Base-by-base conservation (phyloP, 2,329 filamentous ascomycete genomes). In the Phialemoniopsis sp. region DNA sequence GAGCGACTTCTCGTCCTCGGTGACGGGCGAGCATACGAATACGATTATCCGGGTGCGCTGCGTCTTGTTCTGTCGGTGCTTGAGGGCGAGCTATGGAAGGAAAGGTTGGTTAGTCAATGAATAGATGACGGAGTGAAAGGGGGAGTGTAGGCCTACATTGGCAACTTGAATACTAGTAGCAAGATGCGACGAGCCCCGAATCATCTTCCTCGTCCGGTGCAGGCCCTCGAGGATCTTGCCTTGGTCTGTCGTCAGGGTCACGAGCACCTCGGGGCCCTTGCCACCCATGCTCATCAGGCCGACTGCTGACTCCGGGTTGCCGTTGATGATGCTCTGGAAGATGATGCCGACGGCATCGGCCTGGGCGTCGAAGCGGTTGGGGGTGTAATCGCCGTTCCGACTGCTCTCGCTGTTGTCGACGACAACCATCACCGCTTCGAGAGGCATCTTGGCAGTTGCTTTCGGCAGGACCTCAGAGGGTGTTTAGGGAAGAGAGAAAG, bases 341-440 rank as follows among this genome's bases (percentile, higher is more conserved):
- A 97, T 85, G 56, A 96, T 83, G 66, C 87, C 93, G 57, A 95
- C 89, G 41, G 91, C 90, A 66, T 98, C 93, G 53, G 88, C 78
- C 76, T 98, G 93, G 54, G 93, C 89, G 68, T 96, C 89, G 76
- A 90, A 98, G 66, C 93, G 82, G 51, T 90, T 94, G 43, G 93
- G 91, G 59, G 87, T 86, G 64, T 76, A 78, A 65, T 98, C 93
- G 60, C 94, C 93, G 69, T 98, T 98, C 62, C 93, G 83, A 73
- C 89, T 95, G 72, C 87, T 90, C 73, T 98, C 93, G 73, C 90
- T 96, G 77, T 97, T 98, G 78, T 98, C 93, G 58, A 97, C 89
- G 77, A 97, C 84, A 66, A 98, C 88, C 90, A 98, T 97, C 48
- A 95, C 94, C 72, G 93, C 94, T 82, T 98, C 93, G 68, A 98